phyloP scores from a whole-genome alignment of 345 rosid genomes.

The Sapria himalayana region DNA sequence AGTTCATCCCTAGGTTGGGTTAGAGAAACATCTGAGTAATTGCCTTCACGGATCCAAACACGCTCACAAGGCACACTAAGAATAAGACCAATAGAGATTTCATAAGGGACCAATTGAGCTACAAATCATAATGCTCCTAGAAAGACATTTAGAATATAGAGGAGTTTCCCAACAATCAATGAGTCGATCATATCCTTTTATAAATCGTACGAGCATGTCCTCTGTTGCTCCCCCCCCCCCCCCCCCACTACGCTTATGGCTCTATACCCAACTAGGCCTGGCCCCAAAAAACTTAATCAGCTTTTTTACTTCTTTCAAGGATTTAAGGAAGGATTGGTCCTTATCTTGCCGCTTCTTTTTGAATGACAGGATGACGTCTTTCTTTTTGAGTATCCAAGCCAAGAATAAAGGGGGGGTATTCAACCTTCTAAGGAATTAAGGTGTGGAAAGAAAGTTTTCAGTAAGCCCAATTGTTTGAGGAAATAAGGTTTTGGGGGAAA shows the following conservation, averaged over 20 bases:
- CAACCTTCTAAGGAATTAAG: no score
- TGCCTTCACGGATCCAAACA: not conserved
- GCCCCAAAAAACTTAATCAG: no score
- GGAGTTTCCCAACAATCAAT: constrained; percentile 1
- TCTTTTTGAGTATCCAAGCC: no score
- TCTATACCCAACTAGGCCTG: constrained; percentile 2
- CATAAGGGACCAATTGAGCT: not conserved
- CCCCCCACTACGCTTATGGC: constrained; percentile 4
- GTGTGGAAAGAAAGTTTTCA: no score
- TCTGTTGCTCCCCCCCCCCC: no score
- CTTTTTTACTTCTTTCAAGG: no score
- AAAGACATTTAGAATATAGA: constrained; percentile 4
- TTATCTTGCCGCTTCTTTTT: no score
- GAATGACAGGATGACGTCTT: no score
- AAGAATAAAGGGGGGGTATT: no score
- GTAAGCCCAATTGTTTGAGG: no score
- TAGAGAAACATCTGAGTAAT: constrained; percentile 1
- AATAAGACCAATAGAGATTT: not conserved
- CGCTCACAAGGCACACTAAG: not conserved
- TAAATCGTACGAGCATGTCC: constrained; percentile 6
- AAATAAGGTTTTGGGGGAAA: no score
- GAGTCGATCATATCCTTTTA: constrained; percentile 5
- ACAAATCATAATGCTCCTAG: constrained; percentile 1
- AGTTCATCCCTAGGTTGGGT: not conserved
- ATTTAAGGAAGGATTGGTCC: no score